Percentiles rank a stretch among this genome's conserved stretches.
Conservation (phyloP, 345 rosid species). For the Combretum micranthum region DNA sequence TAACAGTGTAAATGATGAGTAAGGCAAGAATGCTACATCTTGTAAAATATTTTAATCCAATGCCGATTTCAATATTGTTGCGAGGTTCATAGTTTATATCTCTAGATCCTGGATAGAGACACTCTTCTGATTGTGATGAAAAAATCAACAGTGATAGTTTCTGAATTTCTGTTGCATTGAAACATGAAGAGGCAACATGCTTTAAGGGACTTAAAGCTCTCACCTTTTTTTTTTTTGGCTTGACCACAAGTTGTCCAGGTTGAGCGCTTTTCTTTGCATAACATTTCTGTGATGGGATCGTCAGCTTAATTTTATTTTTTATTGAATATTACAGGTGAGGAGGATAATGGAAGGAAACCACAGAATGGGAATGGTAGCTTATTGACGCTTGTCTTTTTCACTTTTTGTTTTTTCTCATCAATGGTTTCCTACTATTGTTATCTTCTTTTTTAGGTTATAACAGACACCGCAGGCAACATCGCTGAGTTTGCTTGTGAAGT, state of each 20-base stretch:
- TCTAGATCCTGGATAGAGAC: too few relatives aligned
- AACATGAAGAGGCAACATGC: too few relatives aligned
- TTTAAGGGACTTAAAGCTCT: too few relatives aligned
- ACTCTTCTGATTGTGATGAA: too few relatives aligned
- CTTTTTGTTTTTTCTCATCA: not conserved
- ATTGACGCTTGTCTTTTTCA: constrained; percentile 11
- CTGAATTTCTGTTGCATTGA: too few relatives aligned
- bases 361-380: constrained; percentile 91
- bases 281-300: too few relatives aligned
- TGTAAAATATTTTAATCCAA: not conserved
- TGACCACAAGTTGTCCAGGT: too few relatives aligned
- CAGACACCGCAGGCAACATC: constrained; percentile 55
- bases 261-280: too few relatives aligned
- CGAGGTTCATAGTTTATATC: not conserved
- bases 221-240: too few relatives aligned
- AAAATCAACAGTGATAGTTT: too few relatives aligned
- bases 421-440: not conserved
- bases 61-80: not conserved
- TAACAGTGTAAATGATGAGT: too few relatives aligned
- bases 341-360: constrained; percentile 97
- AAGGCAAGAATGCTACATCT: not conserved
- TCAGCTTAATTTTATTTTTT: not conserved
- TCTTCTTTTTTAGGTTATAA: constrained; percentile 50
- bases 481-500: constrained; percentile 95
- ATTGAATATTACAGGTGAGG: constrained; percentile 49